These are phyloP conservation scores for Debaryomyces coudertii DNA, from an alignment of 1,139 yeast species.

Conservation along the genomic window DNA sequence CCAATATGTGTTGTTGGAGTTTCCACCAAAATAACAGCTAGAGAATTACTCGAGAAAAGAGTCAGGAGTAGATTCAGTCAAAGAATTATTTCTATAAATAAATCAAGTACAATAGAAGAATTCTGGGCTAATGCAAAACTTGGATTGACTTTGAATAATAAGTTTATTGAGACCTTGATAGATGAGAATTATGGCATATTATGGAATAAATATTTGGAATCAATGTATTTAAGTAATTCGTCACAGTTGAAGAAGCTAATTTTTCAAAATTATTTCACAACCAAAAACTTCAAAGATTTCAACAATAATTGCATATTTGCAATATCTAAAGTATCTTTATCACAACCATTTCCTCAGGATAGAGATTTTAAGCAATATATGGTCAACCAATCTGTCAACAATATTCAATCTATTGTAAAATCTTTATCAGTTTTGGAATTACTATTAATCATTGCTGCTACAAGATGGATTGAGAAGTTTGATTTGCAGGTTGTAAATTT, in stretches of 20 bases:
- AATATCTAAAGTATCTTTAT: slow-evolving; percentile 32
- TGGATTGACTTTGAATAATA: slow-evolving; percentile 28
- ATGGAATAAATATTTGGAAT: slow-evolving; percentile 58
- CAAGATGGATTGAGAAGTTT: slow-evolving; percentile 66
- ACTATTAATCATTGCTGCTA: slow-evolving; percentile 69
- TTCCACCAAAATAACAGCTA: slow-evolving; percentile 71
- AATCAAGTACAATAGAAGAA: slow-evolving; percentile 46
- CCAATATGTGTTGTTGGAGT: slow-evolving; percentile 86
- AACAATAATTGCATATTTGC: slow-evolving; percentile 55
- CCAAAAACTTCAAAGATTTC: slow-evolving; percentile 60
- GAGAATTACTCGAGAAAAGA: slow-evolving; percentile 86
- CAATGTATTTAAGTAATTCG: slow-evolving; percentile 17
- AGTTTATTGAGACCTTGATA: slow-evolving; percentile 18
- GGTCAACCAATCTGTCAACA: slow-evolving; percentile 24
- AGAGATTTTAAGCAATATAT: slow-evolving; percentile 29
- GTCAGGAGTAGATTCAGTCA: slow-evolving; percentile 91
- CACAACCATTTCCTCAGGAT: slow-evolving; percentile 38
- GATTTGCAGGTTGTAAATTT: slow-evolving; percentile 65
- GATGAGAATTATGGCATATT: slow-evolving; percentile 29
- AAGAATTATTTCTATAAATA: slow-evolving; percentile 63
- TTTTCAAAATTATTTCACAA: slow-evolving; percentile 57
- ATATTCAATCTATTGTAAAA: slow-evolving; percentile 34
- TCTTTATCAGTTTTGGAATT: slow-evolving; percentile 71
- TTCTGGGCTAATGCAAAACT: slow-evolving; percentile 42
- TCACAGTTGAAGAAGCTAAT: slow-evolving; percentile 25